These are phyloP conservation scores for Saccharomycopsis sp. DNA, from an alignment of 805 yeast genomes.

Conservation along the genomic window DNA sequence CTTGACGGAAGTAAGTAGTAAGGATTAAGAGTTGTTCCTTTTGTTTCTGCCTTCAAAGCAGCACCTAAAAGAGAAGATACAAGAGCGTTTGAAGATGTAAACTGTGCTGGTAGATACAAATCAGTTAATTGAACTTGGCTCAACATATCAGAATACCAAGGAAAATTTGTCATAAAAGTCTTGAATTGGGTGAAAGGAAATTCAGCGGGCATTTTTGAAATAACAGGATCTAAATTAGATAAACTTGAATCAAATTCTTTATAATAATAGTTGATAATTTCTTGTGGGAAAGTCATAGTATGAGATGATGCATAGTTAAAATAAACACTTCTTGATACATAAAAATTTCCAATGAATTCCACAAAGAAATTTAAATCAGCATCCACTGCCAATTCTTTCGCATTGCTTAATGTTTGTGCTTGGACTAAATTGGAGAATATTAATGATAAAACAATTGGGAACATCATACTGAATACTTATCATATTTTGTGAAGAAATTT, in stretches of 20 bases:
- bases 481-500: no score
- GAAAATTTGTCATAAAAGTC: slow-evolving; percentile 25
- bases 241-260: slow-evolving; percentile 18
- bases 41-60: background rate
- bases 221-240: slow-evolving; percentile 16
- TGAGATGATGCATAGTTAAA: slow-evolving; percentile 23
- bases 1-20: no score
- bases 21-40: background rate
- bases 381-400: slow-evolving; percentile 22
- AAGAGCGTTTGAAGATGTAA: slow-evolving; percentile 15
- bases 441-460: background rate
- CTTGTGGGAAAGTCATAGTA: slow-evolving; percentile 22
- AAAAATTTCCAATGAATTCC: slow-evolving; percentile 22
- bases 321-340: slow-evolving; percentile 19
- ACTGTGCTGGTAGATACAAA: slow-evolving; percentile 24
- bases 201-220: slow-evolving; percentile 10
- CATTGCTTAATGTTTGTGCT: slow-evolving; percentile 17
- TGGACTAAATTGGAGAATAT: background rate
- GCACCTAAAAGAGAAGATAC: slow-evolving; percentile 3
- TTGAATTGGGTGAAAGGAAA: slow-evolving; percentile 27
- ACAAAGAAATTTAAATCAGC: slow-evolving; percentile 22
- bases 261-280: slow-evolving; percentile 24
- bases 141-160: slow-evolving; percentile 26
- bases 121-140: slow-evolving; percentile 21
- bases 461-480: background rate